Conservation (phyloP, 225 moss, liverwort and hornwort species). For the Ulota crispa region DNA sequence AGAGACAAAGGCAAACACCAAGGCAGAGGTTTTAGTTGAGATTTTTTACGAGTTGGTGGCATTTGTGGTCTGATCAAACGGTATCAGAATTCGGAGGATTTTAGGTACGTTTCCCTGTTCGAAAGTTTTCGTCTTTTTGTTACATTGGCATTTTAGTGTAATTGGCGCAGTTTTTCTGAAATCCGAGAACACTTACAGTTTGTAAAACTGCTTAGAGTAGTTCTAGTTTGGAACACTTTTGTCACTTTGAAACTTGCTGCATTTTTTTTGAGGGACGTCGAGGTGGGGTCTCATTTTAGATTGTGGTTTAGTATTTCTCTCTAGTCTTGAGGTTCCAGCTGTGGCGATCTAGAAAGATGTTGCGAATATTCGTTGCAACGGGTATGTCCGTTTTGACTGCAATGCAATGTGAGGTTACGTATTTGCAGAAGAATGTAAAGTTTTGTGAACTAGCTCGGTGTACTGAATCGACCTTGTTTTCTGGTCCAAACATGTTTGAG, state of each 20-base stretch:
- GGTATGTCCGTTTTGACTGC: neutral
- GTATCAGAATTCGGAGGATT: neutral
- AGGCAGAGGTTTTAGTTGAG: neutral
- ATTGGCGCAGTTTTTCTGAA: neutral
- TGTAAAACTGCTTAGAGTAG: neutral
- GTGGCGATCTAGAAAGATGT: neutral
- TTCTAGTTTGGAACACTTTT: neutral
- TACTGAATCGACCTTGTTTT: neutral
- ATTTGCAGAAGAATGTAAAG: neutral
- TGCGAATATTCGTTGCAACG: conserved; percentile 1
- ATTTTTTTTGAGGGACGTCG: neutral
- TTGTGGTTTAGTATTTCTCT: neutral
- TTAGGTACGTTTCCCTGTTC: neutral
- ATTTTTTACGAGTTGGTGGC: neutral
- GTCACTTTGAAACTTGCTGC: too few species aligned
- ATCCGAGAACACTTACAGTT: neutral
- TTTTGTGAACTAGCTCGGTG: neutral
- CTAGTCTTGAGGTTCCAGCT: neutral
- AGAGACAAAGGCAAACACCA: neutral
- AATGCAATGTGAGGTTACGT: neutral
- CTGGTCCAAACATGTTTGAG: neutral
- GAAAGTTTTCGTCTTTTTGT: neutral
- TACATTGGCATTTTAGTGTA: neutral
- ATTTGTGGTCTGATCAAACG: neutral
- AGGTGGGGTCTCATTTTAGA: neutral